These are phyloP conservation scores for Sporothrix brunneoviolacea DNA, from an alignment of 2,329 filamentous ascomycete genomes.

Conservation along the genomic window DNA sequence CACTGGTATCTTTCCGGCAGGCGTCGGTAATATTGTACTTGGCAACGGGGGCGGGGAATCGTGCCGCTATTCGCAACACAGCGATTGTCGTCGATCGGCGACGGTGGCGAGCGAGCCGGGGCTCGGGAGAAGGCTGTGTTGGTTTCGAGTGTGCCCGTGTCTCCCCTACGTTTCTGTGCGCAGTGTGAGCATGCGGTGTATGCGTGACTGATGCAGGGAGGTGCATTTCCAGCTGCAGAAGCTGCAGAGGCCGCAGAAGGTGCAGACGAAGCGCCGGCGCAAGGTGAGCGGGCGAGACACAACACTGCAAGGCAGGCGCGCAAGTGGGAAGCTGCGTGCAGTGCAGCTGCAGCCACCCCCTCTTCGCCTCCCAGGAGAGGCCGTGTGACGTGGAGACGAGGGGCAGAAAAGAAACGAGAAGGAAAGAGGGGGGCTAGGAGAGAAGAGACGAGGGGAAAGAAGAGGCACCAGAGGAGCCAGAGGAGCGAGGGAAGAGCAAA, in stretches of 20 bases:
- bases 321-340: background rate
- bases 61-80: too few relatives aligned
- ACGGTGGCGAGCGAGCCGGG: too few relatives aligned
- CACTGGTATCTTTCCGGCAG: too few relatives aligned
- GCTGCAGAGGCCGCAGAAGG: background rate
- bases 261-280: background rate
- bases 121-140: too few relatives aligned
- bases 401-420: background rate
- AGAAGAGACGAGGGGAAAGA: background rate
- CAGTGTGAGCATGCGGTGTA: background rate
- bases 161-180: too few relatives aligned
- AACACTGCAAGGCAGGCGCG: background rate
- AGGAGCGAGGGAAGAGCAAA: background rate
- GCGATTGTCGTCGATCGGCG: too few relatives aligned
- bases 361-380: background rate
- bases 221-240: background rate
- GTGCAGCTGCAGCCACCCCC: slow-evolving; percentile 1
- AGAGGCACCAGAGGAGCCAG: too few relatives aligned
- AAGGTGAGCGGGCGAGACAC: slow-evolving; percentile 2
- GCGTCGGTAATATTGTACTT: too few relatives aligned
- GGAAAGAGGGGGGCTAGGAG: background rate
- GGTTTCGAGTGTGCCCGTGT: too few relatives aligned
- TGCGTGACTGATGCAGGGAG: background rate
- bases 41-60: too few relatives aligned
- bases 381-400: background rate